Evolutionary conservation across 331 rosid species (phyloP).

Genomic region (Pyrus hybrid): DNA sequence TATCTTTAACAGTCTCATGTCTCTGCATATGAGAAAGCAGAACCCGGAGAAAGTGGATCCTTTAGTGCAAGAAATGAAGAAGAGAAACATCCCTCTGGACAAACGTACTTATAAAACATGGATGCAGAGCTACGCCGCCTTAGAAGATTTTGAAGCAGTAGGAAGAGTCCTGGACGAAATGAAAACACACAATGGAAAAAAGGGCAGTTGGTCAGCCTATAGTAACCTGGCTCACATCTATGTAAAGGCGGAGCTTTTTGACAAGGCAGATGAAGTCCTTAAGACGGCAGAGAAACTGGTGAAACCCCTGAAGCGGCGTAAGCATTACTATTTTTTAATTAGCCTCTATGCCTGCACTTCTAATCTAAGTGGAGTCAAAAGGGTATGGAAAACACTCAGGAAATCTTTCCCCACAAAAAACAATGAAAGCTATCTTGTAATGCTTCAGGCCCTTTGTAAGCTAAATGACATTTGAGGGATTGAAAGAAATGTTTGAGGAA

Average conservation of each 20-base stretch:
- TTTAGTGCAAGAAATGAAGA: no score
- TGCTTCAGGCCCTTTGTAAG: conserved; percentile 65
- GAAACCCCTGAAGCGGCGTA: no score
- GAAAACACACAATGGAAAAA: conserved; percentile 20
- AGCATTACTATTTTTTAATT: conserved; percentile 50
- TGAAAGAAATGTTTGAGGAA: conserved; percentile 45
- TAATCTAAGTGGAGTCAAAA: conserved; percentile 48
- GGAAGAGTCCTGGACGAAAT: conserved; percentile 57
- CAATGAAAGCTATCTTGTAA: conserved; percentile 46
- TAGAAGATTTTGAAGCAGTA: conserved; percentile 39
- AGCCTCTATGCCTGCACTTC: conserved; percentile 58
- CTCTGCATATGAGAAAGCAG: no score
- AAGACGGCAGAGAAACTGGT: no score
- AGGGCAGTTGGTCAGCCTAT: conserved; percentile 52
- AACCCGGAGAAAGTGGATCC: no score
- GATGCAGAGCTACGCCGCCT: conserved; percentile 42
- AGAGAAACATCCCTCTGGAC: no score
- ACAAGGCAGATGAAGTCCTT: conserved; percentile 57
- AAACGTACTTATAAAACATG: no score
- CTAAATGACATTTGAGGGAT: conserved; percentile 56
- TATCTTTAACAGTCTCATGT: no score
- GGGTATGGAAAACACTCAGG: conserved; percentile 59
- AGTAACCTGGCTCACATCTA: conserved; percentile 67
- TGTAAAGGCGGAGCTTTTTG: conserved; percentile 45
- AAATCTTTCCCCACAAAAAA: conserved; percentile 33